These are phyloP conservation scores for Jamesozyma hellenica DNA, from an alignment of 805 yeast genomes.

Conservation along the genomic window DNA sequence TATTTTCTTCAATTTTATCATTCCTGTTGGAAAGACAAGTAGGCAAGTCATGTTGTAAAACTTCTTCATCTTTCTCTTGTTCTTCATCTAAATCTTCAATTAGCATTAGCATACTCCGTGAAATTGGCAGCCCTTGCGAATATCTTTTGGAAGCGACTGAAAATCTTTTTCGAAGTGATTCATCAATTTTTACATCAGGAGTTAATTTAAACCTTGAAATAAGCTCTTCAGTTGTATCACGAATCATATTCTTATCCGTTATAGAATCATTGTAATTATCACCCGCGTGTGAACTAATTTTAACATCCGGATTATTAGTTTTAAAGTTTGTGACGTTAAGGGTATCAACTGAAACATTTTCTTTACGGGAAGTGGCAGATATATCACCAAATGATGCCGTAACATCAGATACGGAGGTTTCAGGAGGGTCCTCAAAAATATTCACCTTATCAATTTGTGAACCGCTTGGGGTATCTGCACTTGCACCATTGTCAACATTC, in stretches of 20 bases:
- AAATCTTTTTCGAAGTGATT: conserved; percentile 16
- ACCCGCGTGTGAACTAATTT: conserved; percentile 26
- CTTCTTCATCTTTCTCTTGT: not conserved
- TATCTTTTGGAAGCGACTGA: conserved; percentile 7
- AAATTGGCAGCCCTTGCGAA: conserved; percentile 9
- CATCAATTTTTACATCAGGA: conserved; percentile 16
- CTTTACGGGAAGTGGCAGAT: conserved; percentile 19
- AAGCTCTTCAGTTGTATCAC: conserved; percentile 29
- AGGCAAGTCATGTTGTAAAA: conserved; percentile 3
- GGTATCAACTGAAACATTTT: conserved; percentile 28
- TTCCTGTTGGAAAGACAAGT: not conserved
- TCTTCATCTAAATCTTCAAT: conserved; percentile 28
- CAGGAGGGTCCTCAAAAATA: conserved; percentile 26
- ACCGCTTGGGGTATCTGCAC: not conserved
- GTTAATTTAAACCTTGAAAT: conserved; percentile 24
- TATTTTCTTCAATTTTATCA: not conserved
- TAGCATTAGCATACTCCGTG: conserved; percentile 22
- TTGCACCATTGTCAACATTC: not conserved
- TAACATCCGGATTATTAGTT: conserved; percentile 25
- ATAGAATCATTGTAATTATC: conserved; percentile 8
- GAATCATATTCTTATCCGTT: conserved; percentile 10
- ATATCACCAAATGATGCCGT: conserved; percentile 17
- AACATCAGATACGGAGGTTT: conserved; percentile 16
- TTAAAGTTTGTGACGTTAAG: conserved; percentile 22
- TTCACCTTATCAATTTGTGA: conserved; percentile 8